Percentiles rank a stretch among this genome's conserved stretches.
phyloP scores from a whole-genome alignment of 306 rosid genomes.

The Vigna hirtella region DNA sequence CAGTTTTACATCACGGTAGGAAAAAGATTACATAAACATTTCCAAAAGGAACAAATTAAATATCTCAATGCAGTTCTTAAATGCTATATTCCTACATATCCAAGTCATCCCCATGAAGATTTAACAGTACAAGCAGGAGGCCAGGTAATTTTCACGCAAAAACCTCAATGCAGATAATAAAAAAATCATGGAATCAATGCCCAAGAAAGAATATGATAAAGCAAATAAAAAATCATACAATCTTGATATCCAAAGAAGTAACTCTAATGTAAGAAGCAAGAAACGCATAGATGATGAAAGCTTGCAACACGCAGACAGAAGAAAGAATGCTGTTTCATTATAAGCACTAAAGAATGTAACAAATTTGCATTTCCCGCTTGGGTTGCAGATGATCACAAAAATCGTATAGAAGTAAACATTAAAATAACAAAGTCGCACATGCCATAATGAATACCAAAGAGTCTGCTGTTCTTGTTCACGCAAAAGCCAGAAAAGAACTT shows the following conservation, averaged over 20 bases:
- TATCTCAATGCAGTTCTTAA: background rate
- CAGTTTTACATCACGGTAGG: background rate
- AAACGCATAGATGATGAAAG: background rate
- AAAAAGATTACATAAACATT: background rate
- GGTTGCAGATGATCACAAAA: background rate
- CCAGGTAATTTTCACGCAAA: background rate
- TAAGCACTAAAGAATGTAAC: background rate
- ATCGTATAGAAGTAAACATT: background rate
- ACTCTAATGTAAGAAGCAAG: background rate
- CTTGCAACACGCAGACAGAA: background rate
- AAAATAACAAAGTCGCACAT: background rate
- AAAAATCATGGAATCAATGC: background rate
- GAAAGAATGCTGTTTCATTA: background rate
- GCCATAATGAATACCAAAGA: background rate
- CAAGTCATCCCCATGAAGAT: too few relatives aligned
- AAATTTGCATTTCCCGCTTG: background rate
- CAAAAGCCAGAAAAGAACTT: constrained; percentile 10
- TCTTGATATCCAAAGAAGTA: background rate
- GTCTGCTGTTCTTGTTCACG: too few relatives aligned
- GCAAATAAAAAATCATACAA: background rate
- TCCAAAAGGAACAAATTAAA: background rate
- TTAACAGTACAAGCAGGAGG: background rate
- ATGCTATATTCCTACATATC: too few relatives aligned
- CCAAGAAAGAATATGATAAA: background rate
- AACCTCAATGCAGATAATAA: background rate